Evolutionary conservation across 257 asterid genomes (phyloP).

Genomic region (Verbascum thapsus): DNA sequence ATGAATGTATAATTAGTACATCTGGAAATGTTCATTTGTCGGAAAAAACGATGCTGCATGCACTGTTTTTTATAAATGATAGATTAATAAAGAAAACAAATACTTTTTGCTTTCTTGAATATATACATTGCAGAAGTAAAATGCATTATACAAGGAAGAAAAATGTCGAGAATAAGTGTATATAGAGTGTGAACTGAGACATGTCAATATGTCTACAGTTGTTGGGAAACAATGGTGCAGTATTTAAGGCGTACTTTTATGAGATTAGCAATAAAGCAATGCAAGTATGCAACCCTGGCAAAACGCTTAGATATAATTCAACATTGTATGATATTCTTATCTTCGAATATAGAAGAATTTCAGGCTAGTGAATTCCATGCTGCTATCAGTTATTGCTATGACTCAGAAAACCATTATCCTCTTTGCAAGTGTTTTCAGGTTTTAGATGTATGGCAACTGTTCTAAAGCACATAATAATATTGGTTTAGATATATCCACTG

Average conservation of each 20-base stretch:
- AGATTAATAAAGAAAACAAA: not conserved
- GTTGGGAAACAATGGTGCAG: slow-evolving; percentile 9
- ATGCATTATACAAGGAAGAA: not conserved
- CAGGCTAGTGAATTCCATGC: not conserved
- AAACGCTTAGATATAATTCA: not conserved
- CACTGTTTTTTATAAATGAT: slow-evolving; percentile 18
- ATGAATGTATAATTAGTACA: slow-evolving; percentile 9
- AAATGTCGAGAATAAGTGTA: not conserved
- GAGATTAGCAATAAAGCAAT: not conserved
- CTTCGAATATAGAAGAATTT: not conserved
- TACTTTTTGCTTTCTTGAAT: not conserved
- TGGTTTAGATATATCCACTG: not conserved
- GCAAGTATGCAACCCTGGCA: not conserved
- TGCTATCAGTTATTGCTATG: not conserved
- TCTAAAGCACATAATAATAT: not conserved
- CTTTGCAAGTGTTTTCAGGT: not conserved
- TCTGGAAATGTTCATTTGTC: not conserved
- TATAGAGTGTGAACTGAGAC: not conserved
- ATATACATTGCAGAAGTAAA: not conserved
- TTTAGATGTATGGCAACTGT: not conserved
- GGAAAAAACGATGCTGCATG: not conserved
- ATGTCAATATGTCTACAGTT: not conserved
- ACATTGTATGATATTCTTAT: not conserved
- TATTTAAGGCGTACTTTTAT: not conserved
- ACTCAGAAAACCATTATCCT: not conserved